Evolutionary conservation across 306 rosid species (phyloP).

Genomic region (Prinsepia uniflora): DNA sequence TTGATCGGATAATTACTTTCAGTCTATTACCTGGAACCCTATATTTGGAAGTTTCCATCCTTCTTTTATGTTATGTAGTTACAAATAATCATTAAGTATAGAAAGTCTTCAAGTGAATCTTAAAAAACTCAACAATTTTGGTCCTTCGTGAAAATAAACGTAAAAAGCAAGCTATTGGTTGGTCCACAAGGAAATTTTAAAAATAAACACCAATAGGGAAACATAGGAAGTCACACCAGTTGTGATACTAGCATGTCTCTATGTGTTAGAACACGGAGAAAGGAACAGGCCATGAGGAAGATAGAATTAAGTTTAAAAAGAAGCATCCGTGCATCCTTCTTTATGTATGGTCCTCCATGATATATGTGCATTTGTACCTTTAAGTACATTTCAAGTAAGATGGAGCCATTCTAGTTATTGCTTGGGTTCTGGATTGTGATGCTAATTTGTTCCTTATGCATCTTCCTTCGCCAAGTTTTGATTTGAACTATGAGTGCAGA

Average conservation of each 20-base stretch:
- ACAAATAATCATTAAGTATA: neutral
- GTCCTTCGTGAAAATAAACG: neutral
- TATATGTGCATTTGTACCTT: neutral
- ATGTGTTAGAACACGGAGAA: neutral
- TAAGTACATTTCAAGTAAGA: neutral
- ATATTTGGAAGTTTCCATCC: neutral
- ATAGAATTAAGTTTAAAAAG: neutral
- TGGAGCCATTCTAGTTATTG: neutral
- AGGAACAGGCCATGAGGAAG: neutral
- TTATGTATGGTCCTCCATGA: neutral
- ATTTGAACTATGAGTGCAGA: neutral
- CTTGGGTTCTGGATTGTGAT: neutral
- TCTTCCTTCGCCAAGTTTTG: neutral
- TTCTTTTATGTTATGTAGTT: neutral
- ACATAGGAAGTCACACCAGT: neutral
- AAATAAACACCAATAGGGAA: neutral
- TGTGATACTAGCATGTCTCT: neutral
- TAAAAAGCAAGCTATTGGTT: neutral
- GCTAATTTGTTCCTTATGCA: neutral
- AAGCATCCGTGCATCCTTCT: neutral
- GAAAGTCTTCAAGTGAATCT: neutral
- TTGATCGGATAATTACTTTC: neutral
- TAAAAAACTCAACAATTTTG: neutral
- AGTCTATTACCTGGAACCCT: neutral
- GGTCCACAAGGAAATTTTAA: neutral